These are phyloP conservation scores for Fusarium irregulare DNA, from an alignment of 2,329 filamentous ascomycete species.

Conservation along the genomic window DNA sequence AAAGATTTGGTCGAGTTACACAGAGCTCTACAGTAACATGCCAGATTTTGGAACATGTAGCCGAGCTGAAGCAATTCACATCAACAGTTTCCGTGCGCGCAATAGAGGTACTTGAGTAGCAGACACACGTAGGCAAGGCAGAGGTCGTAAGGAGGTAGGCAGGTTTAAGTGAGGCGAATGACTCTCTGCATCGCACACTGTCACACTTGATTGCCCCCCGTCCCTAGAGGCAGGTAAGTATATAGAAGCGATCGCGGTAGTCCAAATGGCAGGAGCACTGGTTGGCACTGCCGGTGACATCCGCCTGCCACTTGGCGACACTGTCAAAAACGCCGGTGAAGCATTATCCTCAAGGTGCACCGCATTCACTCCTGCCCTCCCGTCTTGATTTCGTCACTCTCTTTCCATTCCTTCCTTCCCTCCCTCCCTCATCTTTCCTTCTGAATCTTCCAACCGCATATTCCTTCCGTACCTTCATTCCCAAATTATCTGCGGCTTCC, in stretches of 20 bases:
- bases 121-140: not conserved
- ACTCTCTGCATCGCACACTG: conserved; percentile 36
- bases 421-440: not conserved
- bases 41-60: not conserved
- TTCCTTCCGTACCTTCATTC: conserved; percentile 2
- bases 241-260: not conserved
- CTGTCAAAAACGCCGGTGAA: conserved; percentile 29
- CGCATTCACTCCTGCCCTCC: conserved; percentile 17
- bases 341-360: conserved; percentile 27
- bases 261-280: not conserved
- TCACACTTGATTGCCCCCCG: conserved; percentile 31
- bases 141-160: not conserved
- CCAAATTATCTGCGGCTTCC: conserved; percentile 25
- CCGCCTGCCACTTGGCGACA: conserved; percentile 36
- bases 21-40: not conserved
- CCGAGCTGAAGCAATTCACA: conserved; percentile 8
- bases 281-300: conserved; percentile 19
- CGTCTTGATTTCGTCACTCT: conserved; percentile 4
- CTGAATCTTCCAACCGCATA: not conserved
- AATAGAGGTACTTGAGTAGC: conserved; percentile 4
- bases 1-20: not conserved
- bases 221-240: not conserved
- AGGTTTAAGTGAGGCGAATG: conserved; percentile 9
- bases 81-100: not conserved
- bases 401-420: not conserved